phyloP scores from a whole-genome alignment of 345 rosid genomes.

The Litchi chinensis region DNA sequence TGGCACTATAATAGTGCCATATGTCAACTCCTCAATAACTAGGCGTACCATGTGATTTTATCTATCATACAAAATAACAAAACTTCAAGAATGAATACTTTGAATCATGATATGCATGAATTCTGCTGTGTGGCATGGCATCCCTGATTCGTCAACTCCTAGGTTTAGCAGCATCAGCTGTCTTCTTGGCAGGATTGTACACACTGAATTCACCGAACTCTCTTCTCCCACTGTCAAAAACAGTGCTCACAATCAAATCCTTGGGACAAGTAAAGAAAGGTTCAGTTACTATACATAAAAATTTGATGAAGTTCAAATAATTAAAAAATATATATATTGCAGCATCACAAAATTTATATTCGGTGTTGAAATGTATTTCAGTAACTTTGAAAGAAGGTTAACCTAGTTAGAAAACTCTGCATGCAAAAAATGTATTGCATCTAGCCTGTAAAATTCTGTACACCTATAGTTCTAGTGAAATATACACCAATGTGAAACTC shows the following conservation, averaged over 20 bases:
- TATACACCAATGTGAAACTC: background rate
- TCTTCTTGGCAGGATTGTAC: constrained; percentile 65
- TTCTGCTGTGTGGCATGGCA: background rate
- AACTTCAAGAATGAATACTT: background rate
- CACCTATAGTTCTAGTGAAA: background rate
- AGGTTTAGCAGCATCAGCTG: background rate
- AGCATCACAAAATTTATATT: too few species aligned
- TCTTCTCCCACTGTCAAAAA: constrained; percentile 83
- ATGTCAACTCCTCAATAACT: too few species aligned
- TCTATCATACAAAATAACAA: background rate
- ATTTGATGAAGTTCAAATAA: background rate
- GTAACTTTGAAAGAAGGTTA: too few species aligned
- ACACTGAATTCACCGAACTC: constrained; percentile 93
- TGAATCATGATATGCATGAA: background rate
- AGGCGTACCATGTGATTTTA: too few species aligned
- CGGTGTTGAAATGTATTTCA: too few species aligned
- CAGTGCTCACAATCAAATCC: constrained; percentile 53
- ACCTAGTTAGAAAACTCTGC: too few species aligned
- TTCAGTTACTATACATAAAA: constrained; percentile 22
- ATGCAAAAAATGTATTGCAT: background rate
- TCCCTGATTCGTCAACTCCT: background rate
- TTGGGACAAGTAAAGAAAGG: constrained; percentile 32
- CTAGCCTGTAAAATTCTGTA: background rate
- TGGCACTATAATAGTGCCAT: too few species aligned
- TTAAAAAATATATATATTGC: background rate